Percentiles rank a stretch among this genome's conserved stretches.
Conservation (phyloP, 202 grass and related monocot genomes). For the Cymbopogon flexuosus region DNA sequence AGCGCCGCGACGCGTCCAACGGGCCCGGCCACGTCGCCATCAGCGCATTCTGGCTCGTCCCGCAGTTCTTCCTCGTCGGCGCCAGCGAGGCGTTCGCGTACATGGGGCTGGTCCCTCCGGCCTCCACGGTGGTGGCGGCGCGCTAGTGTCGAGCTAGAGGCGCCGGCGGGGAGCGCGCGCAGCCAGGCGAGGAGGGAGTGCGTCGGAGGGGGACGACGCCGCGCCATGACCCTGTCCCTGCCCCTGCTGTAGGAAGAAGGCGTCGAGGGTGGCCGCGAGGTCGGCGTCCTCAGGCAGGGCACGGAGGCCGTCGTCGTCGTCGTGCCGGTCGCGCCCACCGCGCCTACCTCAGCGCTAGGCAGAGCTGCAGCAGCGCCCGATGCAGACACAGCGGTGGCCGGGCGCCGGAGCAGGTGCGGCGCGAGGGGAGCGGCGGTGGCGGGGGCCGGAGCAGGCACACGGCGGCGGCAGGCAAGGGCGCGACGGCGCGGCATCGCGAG, state of each 20-base stretch:
- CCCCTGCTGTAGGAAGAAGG: constrained; percentile 25
- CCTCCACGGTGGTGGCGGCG: constrained; percentile 64
- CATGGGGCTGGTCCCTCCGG: too few species aligned
- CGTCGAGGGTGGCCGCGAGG: constrained; percentile 37
- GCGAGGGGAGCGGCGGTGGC: constrained; percentile 35
- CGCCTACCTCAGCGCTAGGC: too few species aligned
- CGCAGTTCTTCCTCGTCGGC: constrained; percentile 84
- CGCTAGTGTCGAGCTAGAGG: constrained; percentile 61
- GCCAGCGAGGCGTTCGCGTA: constrained; percentile 91
- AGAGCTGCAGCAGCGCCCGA: constrained; percentile 39
- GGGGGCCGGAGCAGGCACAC: constrained; percentile 68
- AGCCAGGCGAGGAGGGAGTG: constrained; percentile 60
- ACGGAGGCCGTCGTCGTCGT: too few species aligned
- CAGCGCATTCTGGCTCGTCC: constrained; percentile 88
- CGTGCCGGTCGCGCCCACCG: too few species aligned
- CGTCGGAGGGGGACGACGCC: constrained; percentile 53
- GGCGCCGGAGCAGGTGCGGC: constrained; percentile 30
- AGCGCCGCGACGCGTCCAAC: constrained; percentile 38
- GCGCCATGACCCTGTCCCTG: background rate
- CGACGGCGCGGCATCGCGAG: too few species aligned
- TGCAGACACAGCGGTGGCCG: background rate
- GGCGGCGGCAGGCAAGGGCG: background rate
- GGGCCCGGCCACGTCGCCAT: background rate
- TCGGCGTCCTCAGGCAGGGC: constrained; percentile 36
- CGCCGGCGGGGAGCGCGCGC: constrained; percentile 17